phyloP scores from a whole-genome alignment of 495 filamentous ascomycete species.

The Glutinoglossum americanum region DNA sequence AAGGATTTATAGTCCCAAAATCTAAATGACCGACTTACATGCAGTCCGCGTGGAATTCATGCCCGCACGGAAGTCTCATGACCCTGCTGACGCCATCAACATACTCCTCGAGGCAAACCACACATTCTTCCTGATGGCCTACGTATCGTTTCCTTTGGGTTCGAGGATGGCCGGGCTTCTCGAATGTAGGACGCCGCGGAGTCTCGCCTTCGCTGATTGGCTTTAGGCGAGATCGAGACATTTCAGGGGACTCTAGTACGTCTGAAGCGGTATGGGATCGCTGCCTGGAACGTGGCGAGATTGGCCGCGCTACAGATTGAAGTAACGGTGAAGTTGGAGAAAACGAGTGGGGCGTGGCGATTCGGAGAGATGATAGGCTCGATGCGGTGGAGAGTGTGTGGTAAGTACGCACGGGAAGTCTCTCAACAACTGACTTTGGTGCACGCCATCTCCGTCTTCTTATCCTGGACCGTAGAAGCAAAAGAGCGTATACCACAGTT shows the following conservation, averaged over 20 bases:
- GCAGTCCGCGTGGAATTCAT: conserved; percentile 96
- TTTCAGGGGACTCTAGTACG: conserved; percentile 18
- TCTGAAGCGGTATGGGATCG: conserved; percentile 46
- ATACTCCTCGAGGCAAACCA: conserved; percentile 96
- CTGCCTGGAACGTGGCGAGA: conserved; percentile 29
- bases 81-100: conserved; percentile 83
- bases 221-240: conserved; percentile 1
- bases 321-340: conserved; percentile 63
- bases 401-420: conserved; percentile 85
- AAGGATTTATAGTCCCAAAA: neutral
- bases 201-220: conserved; percentile 14
- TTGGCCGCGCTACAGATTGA: conserved; percentile 14
- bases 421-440: conserved; percentile 85
- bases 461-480: conserved; percentile 74
- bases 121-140: conserved; percentile 77
- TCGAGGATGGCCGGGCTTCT: conserved; percentile 16
- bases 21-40: conserved; percentile 46
- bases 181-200: conserved; percentile 54
- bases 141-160: conserved; percentile 60
- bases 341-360: conserved; percentile 32
- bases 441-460: conserved; percentile 82
- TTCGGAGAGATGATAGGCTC: conserved; percentile 30
- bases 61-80: conserved; percentile 96
- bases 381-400: conserved; percentile 53
- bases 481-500: conserved; percentile 76